Conservation (phyloP, 73 alveolate species). For the Diophrys appendiculata region DNA sequence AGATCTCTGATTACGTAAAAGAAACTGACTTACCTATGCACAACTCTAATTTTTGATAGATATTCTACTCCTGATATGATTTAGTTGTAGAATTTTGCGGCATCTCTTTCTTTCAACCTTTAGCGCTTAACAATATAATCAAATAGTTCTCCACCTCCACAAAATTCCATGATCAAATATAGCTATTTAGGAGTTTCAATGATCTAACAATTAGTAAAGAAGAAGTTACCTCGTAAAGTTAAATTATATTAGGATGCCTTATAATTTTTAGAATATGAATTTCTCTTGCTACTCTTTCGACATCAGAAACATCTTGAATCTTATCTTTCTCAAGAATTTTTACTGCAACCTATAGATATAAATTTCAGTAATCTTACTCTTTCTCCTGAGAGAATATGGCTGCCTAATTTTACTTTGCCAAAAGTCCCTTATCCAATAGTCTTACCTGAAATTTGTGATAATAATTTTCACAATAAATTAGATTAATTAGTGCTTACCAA, state of each 20-base stretch:
- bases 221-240: conserved; percentile 87
- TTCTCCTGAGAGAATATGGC: conserved; percentile 77
- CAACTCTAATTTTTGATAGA: neutral
- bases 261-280: conserved; percentile 86
- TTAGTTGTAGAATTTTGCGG: conserved; percentile 64
- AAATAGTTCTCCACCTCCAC: conserved; percentile 87
- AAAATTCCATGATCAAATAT: conserved; percentile 65
- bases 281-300: conserved; percentile 92
- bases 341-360: conserved; percentile 59
- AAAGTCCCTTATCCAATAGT: conserved; percentile 80
- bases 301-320: conserved; percentile 78
- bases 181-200: conserved; percentile 21
- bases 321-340: conserved; percentile 74
- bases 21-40: neutral
- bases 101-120: conserved; percentile 66
- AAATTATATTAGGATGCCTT: conserved; percentile 85
- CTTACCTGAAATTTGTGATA: conserved; percentile 31
- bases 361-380: conserved; percentile 31
- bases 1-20: conserved; percentile 86
- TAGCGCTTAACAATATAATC: conserved; percentile 69
- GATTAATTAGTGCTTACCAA: too few relatives aligned
- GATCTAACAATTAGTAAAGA: too few relatives aligned
- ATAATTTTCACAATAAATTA: neutral
- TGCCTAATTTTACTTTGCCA: conserved; percentile 76
- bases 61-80: conserved; percentile 37